A percentile compares a stretch with the other conserved stretches of the same genome.
Conservation (phyloP, 1,284 basidiomycete genomes). For the Laetiporus sulphureus region DNA sequence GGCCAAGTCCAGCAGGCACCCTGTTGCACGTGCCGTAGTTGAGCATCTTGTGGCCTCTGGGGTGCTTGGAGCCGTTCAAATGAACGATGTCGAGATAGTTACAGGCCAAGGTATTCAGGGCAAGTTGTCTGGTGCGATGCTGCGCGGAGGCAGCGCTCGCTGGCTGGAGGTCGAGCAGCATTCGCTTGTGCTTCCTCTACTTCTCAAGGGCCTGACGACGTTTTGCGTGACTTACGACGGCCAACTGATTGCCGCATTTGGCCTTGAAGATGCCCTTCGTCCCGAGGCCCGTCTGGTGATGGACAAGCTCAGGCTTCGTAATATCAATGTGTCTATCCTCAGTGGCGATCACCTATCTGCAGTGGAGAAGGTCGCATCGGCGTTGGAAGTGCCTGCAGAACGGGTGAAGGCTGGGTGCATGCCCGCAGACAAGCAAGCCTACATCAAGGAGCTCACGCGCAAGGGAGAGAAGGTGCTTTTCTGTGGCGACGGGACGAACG, state of each 20-base stretch:
- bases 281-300: constrained; percentile 37
- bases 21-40: constrained; percentile 28
- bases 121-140: constrained; percentile 16
- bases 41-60: constrained; percentile 11
- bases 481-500: constrained; percentile 46
- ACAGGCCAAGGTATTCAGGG: constrained; percentile 33
- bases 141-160: constrained; percentile 31
- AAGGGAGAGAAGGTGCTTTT: constrained; percentile 30
- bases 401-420: constrained; percentile 39
- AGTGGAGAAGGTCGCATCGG: constrained; percentile 39
- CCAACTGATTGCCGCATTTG: constrained; percentile 34
- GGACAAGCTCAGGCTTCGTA: constrained; percentile 27
- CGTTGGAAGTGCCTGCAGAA: constrained; percentile 34
- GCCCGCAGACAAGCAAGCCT: constrained; percentile 44
- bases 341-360: constrained; percentile 49
- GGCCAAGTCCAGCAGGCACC: constrained; percentile 25
- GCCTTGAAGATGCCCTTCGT: constrained; percentile 43
- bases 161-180: constrained; percentile 25
- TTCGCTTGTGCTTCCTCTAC: constrained; percentile 15
- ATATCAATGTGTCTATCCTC: constrained; percentile 41
- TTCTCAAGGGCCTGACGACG: constrained; percentile 25
- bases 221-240: constrained; percentile 30
- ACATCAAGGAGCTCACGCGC: constrained; percentile 31
- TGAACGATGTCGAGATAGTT: constrained; percentile 25
- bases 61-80: not conserved